phyloP scores from a whole-genome alignment of 2,329 filamentous ascomycete species.

The Aspergillus latus region DNA sequence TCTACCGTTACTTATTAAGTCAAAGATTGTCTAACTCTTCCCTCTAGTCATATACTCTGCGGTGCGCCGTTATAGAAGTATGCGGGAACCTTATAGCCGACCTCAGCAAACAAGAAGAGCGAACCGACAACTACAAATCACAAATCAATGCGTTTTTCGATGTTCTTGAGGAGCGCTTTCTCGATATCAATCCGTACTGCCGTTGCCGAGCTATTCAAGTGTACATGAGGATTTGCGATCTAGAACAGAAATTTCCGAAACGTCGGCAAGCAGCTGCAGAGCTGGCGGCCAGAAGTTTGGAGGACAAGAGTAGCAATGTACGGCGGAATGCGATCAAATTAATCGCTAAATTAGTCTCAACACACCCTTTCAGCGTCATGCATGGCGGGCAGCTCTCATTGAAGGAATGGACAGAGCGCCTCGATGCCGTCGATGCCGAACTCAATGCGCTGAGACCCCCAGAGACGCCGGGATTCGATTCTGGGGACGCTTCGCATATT shows the following conservation, averaged over 20 bases:
- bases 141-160: conserved; percentile 98
- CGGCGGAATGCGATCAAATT: conserved; percentile 93
- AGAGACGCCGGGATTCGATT: conserved; percentile 69
- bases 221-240: conserved; percentile 83
- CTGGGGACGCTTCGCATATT: conserved; percentile 66
- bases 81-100: conserved; percentile 95
- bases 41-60: conserved; percentile 78
- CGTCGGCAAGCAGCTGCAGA: conserved; percentile 83
- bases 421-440: conserved; percentile 80
- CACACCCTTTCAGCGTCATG: conserved; percentile 89
- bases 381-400: conserved; percentile 82
- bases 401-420: conserved; percentile 79
- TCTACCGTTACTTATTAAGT: not conserved
- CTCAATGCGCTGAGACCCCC: conserved; percentile 76
- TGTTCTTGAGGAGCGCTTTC: conserved; percentile 90
- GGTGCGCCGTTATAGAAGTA: conserved; percentile 92
- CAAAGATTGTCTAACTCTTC: conserved; percentile 1
- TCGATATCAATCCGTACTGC: conserved; percentile 96
- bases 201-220: conserved; percentile 90
- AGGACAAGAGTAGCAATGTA: conserved; percentile 98
- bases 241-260: conserved; percentile 96
- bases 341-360: conserved; percentile 81
- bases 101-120: conserved; percentile 86
- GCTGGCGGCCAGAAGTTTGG: conserved; percentile 80
- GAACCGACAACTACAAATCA: conserved; percentile 87